Base-by-base conservation (phyloP, 108 stramenopile species). In the Fragilaria radians region DNA sequence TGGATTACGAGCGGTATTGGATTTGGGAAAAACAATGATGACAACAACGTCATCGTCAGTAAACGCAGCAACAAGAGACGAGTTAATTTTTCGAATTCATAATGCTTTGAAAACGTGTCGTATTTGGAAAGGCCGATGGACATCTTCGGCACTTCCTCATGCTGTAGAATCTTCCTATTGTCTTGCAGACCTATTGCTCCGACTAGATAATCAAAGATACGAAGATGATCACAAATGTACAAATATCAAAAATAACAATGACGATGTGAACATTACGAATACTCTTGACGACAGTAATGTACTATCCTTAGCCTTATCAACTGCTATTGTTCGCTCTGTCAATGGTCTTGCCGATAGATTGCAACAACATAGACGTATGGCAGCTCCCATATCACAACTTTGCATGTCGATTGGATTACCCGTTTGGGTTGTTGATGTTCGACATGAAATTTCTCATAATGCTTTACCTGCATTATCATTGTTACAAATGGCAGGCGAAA, bases 371-470 rank as follows among this genome's bases (percentile, higher is more conserved):
- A 52, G 83, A 64, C 48, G 65, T 57, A 21, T 59, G 50, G 76
- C 72, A 47, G 61, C 80, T 51, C 51, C 80, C 66, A 57, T 83
- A 42, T 52, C 88, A 55, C 34, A 65, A 52, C 57, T 89, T 55
- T 93, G 88, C 61, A 59, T 70, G 5, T 62, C 81, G 52, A 54
- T 88, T 29, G 91, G 91, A 4, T 61, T 93, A 29, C 91, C 91
- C 0, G 33, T 57, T 9, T 93, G 91, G 91, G 53, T 93, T 54
- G 91, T 93, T 26, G 88, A 85, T 55, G 59, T 89, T 25, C 71
- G 91, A 28, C 91, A 93, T 61, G 88, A 89, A 50, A 77, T 85
- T 4, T 76, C 85, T 28, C 91, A 93, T 62, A 83, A 85, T 66
- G 71, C 73, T 3, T 65, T 93, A 22, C 91, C 91, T 9, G 62